phyloP scores from a whole-genome alignment of 2,329 filamentous ascomycete genomes.

The Fusarium sp. region DNA sequence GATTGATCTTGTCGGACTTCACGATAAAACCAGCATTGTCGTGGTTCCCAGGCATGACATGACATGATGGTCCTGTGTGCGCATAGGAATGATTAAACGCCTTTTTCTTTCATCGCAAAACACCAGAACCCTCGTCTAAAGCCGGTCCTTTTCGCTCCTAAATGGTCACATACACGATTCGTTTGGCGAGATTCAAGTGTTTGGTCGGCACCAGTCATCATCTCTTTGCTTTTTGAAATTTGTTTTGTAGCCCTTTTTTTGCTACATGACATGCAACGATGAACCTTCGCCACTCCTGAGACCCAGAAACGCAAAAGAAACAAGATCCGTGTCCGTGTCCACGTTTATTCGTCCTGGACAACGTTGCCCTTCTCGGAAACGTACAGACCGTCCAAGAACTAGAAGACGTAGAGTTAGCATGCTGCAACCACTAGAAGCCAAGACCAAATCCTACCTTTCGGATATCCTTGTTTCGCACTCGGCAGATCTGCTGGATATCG shows the following conservation, averaged over 20 bases:
- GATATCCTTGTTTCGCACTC: conserved; percentile 99
- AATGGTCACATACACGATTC: conserved; percentile 40
- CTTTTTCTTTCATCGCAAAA: conserved; percentile 40
- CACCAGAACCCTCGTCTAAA: conserved; percentile 44
- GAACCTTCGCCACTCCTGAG: conserved; percentile 73
- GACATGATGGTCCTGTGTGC: conserved; percentile 10
- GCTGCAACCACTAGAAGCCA: background rate
- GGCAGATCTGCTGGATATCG: conserved; percentile 99
- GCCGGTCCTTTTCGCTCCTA: conserved; percentile 30
- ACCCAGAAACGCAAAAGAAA: conserved; percentile 72
- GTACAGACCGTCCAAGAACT: conserved; percentile 99
- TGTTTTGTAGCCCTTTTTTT: conserved; percentile 60
- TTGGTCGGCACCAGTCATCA: conserved; percentile 49
- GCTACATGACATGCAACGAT: conserved; percentile 73
- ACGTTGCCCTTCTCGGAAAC: conserved; percentile 99
- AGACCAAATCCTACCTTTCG: conserved; percentile 78
- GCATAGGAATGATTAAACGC: conserved; percentile 33
- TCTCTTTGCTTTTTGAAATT: conserved; percentile 57
- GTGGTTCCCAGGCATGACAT: conserved; percentile 32
- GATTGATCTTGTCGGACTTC: conserved; percentile 9
- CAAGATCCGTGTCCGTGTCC: conserved; percentile 56
- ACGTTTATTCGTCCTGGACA: conserved; percentile 76
- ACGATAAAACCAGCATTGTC: conserved; percentile 23
- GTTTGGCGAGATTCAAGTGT: conserved; percentile 32
- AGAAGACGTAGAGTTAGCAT: conserved; percentile 46